A percentile compares a stretch with the other conserved stretches of the same genome.
Evolutionary conservation across 2,329 filamentous ascomycete genomes (phyloP).

Genomic region (Teratosphaeria nubilosa): DNA sequence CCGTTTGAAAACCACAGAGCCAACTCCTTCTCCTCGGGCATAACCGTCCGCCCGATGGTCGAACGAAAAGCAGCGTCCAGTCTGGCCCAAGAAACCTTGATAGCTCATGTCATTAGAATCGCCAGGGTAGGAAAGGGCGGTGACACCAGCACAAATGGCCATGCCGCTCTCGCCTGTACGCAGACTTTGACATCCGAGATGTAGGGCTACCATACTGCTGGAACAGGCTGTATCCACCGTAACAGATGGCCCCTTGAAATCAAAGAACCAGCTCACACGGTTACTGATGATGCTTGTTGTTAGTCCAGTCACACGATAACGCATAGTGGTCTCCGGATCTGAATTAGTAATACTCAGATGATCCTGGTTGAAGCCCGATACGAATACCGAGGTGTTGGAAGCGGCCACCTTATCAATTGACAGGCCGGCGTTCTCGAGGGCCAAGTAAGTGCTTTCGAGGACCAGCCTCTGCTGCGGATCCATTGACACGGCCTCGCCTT

Average conservation of each 20-base stretch:
- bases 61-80: slow-evolving; percentile 14
- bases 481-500: slow-evolving; percentile 17
- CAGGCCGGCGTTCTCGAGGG: slow-evolving; percentile 15
- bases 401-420: not conserved
- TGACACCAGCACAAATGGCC: not conserved
- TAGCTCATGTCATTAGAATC: slow-evolving; percentile 1
- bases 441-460: slow-evolving; percentile 21
- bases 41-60: slow-evolving; percentile 36
- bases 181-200: not conserved
- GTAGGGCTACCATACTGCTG: not conserved
- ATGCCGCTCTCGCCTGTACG: not conserved
- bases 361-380: slow-evolving; percentile 3
- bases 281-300: slow-evolving; percentile 3
- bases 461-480: slow-evolving; percentile 25
- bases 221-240: slow-evolving; percentile 1
- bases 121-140: not conserved
- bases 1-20: slow-evolving; percentile 33
- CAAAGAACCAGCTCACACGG: slow-evolving; percentile 5
- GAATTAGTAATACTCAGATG: not conserved
- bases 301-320: not conserved
- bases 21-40: slow-evolving; percentile 44
- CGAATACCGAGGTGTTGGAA: slow-evolving; percentile 1
- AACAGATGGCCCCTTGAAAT: not conserved
- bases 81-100: slow-evolving; percentile 3
- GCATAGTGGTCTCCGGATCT: not conserved